Evolutionary conservation across 495 filamentous ascomycete genomes (phyloP), one percentile per base, ranked within the genome.

Genomic region (Pyronema omphalodes): DNA sequence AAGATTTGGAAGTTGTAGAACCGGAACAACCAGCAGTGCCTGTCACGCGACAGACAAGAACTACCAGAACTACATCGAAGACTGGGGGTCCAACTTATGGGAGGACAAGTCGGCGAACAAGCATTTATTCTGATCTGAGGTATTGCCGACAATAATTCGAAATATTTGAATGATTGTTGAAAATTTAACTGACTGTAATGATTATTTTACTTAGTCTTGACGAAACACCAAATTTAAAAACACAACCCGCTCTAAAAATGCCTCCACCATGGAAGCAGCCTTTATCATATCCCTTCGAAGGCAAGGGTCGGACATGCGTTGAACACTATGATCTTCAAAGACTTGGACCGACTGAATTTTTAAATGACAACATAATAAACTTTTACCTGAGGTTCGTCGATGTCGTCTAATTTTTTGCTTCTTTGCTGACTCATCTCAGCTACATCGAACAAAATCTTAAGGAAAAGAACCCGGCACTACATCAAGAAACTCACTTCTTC

Each of bases 361-460:
- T 98, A 14, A 98, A 98, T 59, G 91, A 98, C 68, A 93, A 86
- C 62, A 69, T 98, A 29, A 81, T 98, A 53, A 78, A 73, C 15
- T 95, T 94, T 64, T 93, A 89, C 60, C 73, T 94, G 37, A 78
- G 78, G 61, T 29, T 29, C 23, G 23, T 64, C 45, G 46, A 52
- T 45, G 17, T 36, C 36, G 18, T 39, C 18, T 34, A 12, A 9
- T 14, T 14, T 23, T 44, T 45, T 37, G 52, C 3, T 18, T 55
- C 18, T 33, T 14, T 33, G 53, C 59, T 69, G 47, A 67, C 60
- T 29, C 37, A 47, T 39, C 9, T 44, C 49, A 65, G 61, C 29
- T 84, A 81, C 60, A 69, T 93, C 11, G 78, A 89, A 63, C 73
- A 81, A 55, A 67, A 77, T 50, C 69, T 82, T 44, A 70, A 78